Evolutionary conservation across 352 stramenopile genomes (phyloP), one percentile per base, ranked within the genome.

Genomic region (Globisporangium nodosum): DNA sequence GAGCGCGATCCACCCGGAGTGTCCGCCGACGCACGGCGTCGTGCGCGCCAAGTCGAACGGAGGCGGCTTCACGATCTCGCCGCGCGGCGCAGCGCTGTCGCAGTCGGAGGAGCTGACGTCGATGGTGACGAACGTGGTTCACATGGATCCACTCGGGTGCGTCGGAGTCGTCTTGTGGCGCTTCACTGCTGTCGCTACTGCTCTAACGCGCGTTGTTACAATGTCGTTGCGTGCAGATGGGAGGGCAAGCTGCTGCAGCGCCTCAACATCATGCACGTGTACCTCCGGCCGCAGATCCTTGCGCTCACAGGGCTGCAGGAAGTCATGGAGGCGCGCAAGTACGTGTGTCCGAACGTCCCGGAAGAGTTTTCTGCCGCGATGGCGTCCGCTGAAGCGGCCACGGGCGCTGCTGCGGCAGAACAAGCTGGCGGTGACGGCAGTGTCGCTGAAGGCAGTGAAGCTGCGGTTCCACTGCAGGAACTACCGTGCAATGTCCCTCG

Each of bases 241-340:
- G 79, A 90, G 58, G 73, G 79, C 21, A 66, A 79, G 27, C 52
- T 87, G 48, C 60, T 91, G n/a, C 76, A 76, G 52, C 77, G 81
- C 1, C 54, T 85, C 31, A 84, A 83, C 57, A 43, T 68, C 11
- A 68, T 88, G 60, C 75, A 81, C 49, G 53, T 68, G 67, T 88
- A 87, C 49, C 60, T 89, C 9, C 74, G 70, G 30, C 78, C 75
- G 37, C 75, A 91, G 58, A 69, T 89, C 27, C 59, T 88, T 43
- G 71, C 77, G 51, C 56, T 88, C 33, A 72, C 74, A 3, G 78
- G 81, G 0, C 58, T 91, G 12, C 62, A 86, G 21, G 81, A 89
- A 58, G 76, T 86, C 24, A 88, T 88, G 78, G 81, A 91, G 43
- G 78, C 78, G 21, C 73, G 76, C 24, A 89, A 91, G 56, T 91